These are phyloP conservation scores for Cryptosporidium tyzzeri DNA, from an alignment of 169 alveolate species.

Conservation along the genomic window DNA sequence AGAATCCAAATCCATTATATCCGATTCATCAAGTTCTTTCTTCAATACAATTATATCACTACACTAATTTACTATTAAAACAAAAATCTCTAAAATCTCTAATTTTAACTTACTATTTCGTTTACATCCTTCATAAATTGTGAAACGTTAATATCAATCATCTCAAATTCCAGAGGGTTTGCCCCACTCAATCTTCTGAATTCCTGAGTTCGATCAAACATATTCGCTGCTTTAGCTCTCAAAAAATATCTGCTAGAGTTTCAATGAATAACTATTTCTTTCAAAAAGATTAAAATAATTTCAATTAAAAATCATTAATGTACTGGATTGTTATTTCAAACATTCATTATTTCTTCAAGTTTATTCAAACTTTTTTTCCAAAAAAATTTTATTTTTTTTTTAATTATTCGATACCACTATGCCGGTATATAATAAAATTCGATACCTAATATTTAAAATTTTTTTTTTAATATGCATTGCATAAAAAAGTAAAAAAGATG, in stretches of 20 bases:
- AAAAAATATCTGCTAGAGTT: neutral
- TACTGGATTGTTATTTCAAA: neutral
- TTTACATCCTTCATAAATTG: conserved; percentile 37
- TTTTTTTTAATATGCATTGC: no score
- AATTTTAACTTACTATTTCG: conserved; percentile 35
- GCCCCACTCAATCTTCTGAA: conserved; percentile 13
- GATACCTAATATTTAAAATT: neutral
- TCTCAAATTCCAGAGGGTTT: conserved; percentile 4
- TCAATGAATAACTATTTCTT: neutral
- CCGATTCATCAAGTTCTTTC: conserved; percentile 29
- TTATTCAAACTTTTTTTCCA: neutral
- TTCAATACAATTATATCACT: conserved; percentile 18
- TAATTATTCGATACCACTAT: neutral
- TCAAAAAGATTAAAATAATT: neutral
- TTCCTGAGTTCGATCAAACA: conserved; percentile 44
- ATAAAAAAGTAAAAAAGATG: neutral
- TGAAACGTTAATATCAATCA: neutral
- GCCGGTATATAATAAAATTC: conserved; percentile 1
- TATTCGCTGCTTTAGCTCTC: neutral
- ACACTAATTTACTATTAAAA: conserved; percentile 7
- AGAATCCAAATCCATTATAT: conserved; percentile 26
- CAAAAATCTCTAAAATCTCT: neutral
- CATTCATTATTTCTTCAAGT: neutral
- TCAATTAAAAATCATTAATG: neutral
- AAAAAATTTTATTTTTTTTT: neutral